Evolutionary conservation across 306 rosid genomes (phyloP).

Genomic region (cucumber (Cucumis sativus)): Cucumber_9930_V3 NC_026656.2:17021001-17021500

Average conservation of each 20-base stretch:
- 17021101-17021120: too few relatives aligned
- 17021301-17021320: slow-evolving; percentile 96
- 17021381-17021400: slow-evolving; percentile 82
- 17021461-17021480: slow-evolving; percentile 28
- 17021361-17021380: slow-evolving; percentile 88
- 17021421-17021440: slow-evolving; percentile 83
- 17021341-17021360: slow-evolving; percentile 95
- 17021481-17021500: not conserved
- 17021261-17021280: slow-evolving; percentile 89
- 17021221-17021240: slow-evolving; percentile 83
- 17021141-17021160: not conserved
- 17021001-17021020: not conserved
- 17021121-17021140: not conserved
- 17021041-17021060: not conserved
- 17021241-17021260: slow-evolving; percentile 78
- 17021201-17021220: slow-evolving; percentile 88
- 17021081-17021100: not conserved
- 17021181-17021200: slow-evolving; percentile 58
- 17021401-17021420: slow-evolving; percentile 91
- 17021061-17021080: not conserved
- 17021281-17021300: slow-evolving; percentile 93
- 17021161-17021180: not conserved
- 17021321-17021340: slow-evolving; percentile 85
- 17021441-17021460: slow-evolving; percentile 84
- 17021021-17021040: not conserved